Evolutionary conservation across 345 rosid genomes (phyloP).

Genomic region (Salix koriyanagi): DNA sequence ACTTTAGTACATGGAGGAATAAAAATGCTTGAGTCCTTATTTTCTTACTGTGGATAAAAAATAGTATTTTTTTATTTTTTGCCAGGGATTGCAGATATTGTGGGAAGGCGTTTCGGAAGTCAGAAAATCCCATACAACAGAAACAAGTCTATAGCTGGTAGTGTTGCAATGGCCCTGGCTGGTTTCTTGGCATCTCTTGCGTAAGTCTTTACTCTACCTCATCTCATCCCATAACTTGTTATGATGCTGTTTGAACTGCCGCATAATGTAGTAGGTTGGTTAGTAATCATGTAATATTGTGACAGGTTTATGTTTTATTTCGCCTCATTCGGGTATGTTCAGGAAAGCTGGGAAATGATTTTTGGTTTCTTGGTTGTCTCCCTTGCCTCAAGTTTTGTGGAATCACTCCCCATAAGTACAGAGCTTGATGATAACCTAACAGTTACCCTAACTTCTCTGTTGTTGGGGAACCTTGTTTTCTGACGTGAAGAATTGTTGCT

Average conservation of each 20-base stretch:
- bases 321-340: slow-evolving; percentile 57
- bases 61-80: neutral
- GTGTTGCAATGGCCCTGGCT: slow-evolving; percentile 65
- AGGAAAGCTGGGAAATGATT: slow-evolving; percentile 45
- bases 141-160: slow-evolving; percentile 77
- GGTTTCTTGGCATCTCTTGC: slow-evolving; percentile 71
- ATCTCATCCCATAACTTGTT: neutral
- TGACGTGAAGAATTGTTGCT: neutral
- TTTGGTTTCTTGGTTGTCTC: slow-evolving; percentile 61
- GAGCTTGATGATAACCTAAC: slow-evolving; percentile 90
- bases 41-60: neutral
- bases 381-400: slow-evolving; percentile 65
- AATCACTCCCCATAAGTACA: slow-evolving; percentile 80
- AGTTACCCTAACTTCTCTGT: slow-evolving; percentile 54
- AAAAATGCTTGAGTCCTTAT: neutral
- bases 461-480: slow-evolving; percentile 55
- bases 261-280: neutral
- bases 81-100: slow-evolving; percentile 79
- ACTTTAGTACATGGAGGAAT: neutral
- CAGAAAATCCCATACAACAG: slow-evolving; percentile 74
- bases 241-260: neutral
- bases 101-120: slow-evolving; percentile 71
- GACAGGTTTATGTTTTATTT: slow-evolving; percentile 71
- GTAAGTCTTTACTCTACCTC: slow-evolving; percentile 21
- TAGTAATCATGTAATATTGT: slow-evolving; percentile 9